phyloP scores from a whole-genome alignment of 192 early-diverging fungal species.

The Podila epicladia region DNA sequence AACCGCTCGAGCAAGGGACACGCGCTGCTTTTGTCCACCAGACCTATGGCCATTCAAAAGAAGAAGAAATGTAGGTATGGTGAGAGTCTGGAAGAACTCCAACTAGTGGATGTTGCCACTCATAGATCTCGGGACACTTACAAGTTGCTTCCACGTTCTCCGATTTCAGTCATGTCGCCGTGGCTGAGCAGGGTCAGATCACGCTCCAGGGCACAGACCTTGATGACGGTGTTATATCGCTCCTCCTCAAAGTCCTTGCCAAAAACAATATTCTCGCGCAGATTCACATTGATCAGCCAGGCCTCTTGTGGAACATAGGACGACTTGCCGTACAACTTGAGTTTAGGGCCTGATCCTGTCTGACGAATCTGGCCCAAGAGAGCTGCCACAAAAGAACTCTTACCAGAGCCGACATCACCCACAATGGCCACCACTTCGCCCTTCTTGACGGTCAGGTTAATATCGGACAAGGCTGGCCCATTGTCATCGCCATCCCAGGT shows the following conservation, averaged over 20 bases:
- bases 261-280: slow-evolving; percentile 76
- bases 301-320: slow-evolving; percentile 84
- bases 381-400: slow-evolving; percentile 81
- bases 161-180: slow-evolving; percentile 64
- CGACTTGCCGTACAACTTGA: slow-evolving; percentile 67
- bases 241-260: slow-evolving; percentile 65
- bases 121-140: not conserved
- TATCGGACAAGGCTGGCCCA: slow-evolving; percentile 55
- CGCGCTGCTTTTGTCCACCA: slow-evolving; percentile 85
- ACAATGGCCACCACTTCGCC: slow-evolving; percentile 78
- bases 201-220: slow-evolving; percentile 79
- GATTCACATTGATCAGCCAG: slow-evolving; percentile 84
- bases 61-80: no score
- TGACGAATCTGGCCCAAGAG: slow-evolving; percentile 65
- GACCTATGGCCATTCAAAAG: slow-evolving; percentile 34
- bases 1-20: slow-evolving; percentile 70
- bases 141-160: slow-evolving; percentile 85
- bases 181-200: slow-evolving; percentile 83
- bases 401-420: slow-evolving; percentile 84
- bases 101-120: no score
- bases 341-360: slow-evolving; percentile 23
- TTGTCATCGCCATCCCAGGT: slow-evolving; percentile 68
- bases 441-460: slow-evolving; percentile 40
- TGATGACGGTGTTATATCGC: slow-evolving; percentile 56
- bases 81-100: no score